Percentiles rank a stretch among this genome's conserved stretches.
phyloP scores from a whole-genome alignment of 495 filamentous ascomycete species.

The Beverwykella pulmonaria region DNA sequence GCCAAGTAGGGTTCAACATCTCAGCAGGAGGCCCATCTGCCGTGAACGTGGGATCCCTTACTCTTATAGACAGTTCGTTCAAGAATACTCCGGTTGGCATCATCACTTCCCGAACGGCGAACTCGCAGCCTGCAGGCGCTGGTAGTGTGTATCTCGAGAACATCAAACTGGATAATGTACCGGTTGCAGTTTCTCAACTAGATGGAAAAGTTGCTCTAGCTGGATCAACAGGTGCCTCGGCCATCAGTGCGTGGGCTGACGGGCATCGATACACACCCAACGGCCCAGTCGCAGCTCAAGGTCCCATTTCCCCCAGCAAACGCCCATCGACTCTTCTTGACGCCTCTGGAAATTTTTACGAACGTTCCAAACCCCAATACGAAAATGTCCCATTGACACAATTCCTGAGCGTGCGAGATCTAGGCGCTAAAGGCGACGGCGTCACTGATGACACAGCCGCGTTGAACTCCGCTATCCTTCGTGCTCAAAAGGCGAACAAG shows the following conservation, averaged over 20 bases:
- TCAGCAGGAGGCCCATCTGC: conserved; percentile 28
- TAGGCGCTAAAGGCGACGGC: conserved; percentile 43
- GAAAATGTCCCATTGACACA: conserved; percentile 17
- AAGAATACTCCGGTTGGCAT: conserved; percentile 40
- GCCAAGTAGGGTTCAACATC: conserved; percentile 43
- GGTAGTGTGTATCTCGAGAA: conserved; percentile 46
- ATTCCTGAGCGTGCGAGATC: conserved; percentile 40
- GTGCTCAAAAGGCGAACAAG: conserved; percentile 29
- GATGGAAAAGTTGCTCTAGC: conserved; percentile 25
- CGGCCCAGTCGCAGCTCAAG: conserved; percentile 30
- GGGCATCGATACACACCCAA: conserved; percentile 42
- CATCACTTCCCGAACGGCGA: conserved; percentile 30
- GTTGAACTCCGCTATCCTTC: conserved; percentile 38
- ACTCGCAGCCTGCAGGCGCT: conserved; percentile 35
- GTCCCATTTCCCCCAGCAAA: conserved; percentile 34
- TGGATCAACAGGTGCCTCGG: conserved; percentile 30
- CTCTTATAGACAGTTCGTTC: conserved; percentile 44
- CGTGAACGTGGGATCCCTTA: conserved; percentile 40
- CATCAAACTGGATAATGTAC: conserved; percentile 40
- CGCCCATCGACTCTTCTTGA: conserved; percentile 35
- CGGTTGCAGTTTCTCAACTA: conserved; percentile 24
- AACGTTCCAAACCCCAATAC: conserved; percentile 46
- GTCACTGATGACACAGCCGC: conserved; percentile 44
- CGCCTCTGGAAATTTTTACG: conserved; percentile 38
- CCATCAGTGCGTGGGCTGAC: conserved; percentile 40